These are phyloP conservation scores for Onygena corvina DNA, from an alignment of 2,329 filamentous ascomycete species.

Conservation along the genomic window DNA sequence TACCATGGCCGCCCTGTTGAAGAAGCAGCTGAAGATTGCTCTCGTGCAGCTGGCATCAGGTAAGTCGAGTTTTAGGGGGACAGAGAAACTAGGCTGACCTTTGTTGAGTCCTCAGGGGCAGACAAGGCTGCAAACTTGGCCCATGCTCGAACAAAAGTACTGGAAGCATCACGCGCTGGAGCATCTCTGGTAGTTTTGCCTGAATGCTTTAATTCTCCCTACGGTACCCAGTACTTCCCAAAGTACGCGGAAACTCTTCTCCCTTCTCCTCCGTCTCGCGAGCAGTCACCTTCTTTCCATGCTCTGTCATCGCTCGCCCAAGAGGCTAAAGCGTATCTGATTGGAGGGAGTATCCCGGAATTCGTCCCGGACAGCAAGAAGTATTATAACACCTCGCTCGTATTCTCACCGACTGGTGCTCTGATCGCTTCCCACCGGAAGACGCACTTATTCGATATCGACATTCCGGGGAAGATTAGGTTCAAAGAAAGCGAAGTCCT, in stretches of 20 bases:
- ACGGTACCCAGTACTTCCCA: constrained; percentile 83
- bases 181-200: constrained; percentile 83
- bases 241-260: constrained; percentile 81
- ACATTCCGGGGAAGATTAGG: constrained; percentile 86
- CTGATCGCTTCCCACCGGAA: constrained; percentile 85
- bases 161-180: constrained; percentile 62
- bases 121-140: constrained; percentile 78
- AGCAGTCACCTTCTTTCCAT: constrained; percentile 71
- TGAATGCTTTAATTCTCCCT: constrained; percentile 98
- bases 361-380: constrained; percentile 52
- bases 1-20: constrained; percentile 49
- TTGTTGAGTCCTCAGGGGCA: constrained; percentile 38
- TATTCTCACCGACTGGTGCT: constrained; percentile 65
- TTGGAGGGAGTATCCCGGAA: constrained; percentile 91
- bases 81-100: background rate
- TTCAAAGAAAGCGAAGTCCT: constrained; percentile 88
- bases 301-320: constrained; percentile 68
- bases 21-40: constrained; percentile 65
- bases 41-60: constrained; percentile 70
- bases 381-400: constrained; percentile 83
- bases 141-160: constrained; percentile 68
- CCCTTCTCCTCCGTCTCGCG: constrained; percentile 58
- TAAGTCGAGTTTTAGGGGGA: constrained; percentile 24
- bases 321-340: constrained; percentile 65
- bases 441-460: constrained; percentile 93